These are phyloP conservation scores for Plasmodium yoelii DNA, from an alignment of 169 alveolate genomes.

Conservation along the genomic window DNA sequence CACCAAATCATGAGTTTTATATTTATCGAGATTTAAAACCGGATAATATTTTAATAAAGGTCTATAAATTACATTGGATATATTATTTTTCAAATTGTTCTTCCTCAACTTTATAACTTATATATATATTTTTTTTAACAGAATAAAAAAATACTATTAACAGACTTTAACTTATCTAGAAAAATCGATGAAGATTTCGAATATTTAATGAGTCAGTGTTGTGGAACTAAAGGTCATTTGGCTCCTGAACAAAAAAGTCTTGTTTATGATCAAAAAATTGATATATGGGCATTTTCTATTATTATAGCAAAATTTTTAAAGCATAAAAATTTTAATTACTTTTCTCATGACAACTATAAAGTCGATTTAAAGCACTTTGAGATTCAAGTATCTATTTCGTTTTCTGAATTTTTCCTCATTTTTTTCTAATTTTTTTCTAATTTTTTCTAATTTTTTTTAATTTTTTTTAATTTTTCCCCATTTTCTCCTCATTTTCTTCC, in stretches of 20 bases:
- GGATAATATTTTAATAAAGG: conserved; percentile 56
- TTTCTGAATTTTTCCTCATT: not conserved
- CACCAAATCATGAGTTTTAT: conserved; percentile 28
- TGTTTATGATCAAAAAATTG: conserved; percentile 18
- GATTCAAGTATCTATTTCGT: conserved; percentile 20
- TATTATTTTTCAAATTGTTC: not conserved
- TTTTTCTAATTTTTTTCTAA: not conserved
- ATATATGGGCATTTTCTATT: conserved; percentile 58
- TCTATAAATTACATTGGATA: not conserved
- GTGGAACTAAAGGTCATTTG: conserved; percentile 70
- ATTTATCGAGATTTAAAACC: conserved; percentile 69
- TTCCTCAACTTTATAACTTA: not conserved
- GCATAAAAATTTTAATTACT: conserved; percentile 58
- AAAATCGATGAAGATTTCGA: conserved; percentile 45
- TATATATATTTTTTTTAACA: not conserved
- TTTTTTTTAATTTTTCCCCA: not conserved
- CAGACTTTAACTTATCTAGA: conserved; percentile 51
- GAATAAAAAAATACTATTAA: conserved; percentile 31
- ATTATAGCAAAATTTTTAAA: conserved; percentile 51
- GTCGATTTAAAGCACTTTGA: conserved; percentile 44
- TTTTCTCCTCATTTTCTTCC: not conserved
- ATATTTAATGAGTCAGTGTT: conserved; percentile 61
- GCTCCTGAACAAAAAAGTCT: conserved; percentile 75
- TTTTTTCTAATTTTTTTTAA: too few species aligned
- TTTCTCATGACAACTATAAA: conserved; percentile 30